Percentiles rank a stretch among this genome's conserved stretches.
phyloP scores from a whole-genome alignment of 2,329 filamentous ascomycete species.

The Geoglossum cookeanum region DNA sequence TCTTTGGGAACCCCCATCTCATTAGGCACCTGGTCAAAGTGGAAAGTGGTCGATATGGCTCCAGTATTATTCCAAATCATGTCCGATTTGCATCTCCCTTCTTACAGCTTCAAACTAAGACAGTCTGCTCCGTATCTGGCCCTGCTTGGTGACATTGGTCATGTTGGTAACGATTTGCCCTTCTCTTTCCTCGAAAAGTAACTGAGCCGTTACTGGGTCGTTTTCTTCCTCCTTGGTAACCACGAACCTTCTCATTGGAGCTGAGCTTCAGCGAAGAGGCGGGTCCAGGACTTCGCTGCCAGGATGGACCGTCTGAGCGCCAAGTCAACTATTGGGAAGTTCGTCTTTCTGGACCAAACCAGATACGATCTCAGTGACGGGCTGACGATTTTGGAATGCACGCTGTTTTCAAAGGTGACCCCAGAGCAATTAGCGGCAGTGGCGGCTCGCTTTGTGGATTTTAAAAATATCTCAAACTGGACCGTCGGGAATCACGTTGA shows the following conservation, averaged over 20 bases:
- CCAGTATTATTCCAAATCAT: constrained; percentile 23
- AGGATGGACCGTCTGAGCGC: background rate
- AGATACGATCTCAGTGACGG: constrained; percentile 8
- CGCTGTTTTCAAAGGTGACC: constrained; percentile 9
- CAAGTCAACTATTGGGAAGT: constrained; percentile 5
- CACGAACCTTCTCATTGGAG: constrained; percentile 32
- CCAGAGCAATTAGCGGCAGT: constrained; percentile 3
- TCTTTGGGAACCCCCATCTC: too few relatives aligned
- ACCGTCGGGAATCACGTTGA: constrained; percentile 4
- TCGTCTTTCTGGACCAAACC: constrained; percentile 10
- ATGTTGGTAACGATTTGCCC: constrained; percentile 24
- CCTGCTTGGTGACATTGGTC: constrained; percentile 38
- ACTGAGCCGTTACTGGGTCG: constrained; percentile 27
- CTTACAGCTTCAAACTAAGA: constrained; percentile 33
- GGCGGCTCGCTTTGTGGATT: constrained; percentile 10
- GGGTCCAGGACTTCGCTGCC: constrained; percentile 12
- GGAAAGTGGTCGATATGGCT: too few relatives aligned
- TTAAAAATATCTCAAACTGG: constrained; percentile 4
- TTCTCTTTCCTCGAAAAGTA: constrained; percentile 29
- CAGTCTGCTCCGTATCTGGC: constrained; percentile 32
- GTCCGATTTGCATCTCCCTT: constrained; percentile 36
- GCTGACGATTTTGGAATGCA: constrained; percentile 12
- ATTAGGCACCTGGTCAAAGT: too few relatives aligned
- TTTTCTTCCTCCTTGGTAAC: constrained; percentile 36
- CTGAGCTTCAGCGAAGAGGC: constrained; percentile 13